Evolutionary conservation across 768 basidiomycete species (phyloP).

Genomic region (Asterophora lycoperdoides): DNA sequence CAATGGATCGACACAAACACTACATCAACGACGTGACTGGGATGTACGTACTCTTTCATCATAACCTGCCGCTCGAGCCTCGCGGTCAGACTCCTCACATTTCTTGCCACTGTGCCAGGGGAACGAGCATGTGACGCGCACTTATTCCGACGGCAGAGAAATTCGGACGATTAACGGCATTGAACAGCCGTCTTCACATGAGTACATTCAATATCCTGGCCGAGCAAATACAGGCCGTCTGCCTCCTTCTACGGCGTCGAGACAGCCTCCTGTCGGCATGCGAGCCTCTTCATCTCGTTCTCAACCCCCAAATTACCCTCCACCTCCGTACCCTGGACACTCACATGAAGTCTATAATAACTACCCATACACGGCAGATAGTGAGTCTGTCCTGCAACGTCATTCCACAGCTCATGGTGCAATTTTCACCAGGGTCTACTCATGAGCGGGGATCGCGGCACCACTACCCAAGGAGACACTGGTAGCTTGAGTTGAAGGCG

Average conservation of each 20-base stretch:
- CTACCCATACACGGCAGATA: slow-evolving; percentile 1
- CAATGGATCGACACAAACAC: slow-evolving; percentile 66
- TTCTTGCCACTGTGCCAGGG: slow-evolving; percentile 61
- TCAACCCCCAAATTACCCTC: slow-evolving; percentile 21
- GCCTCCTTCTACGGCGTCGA: slow-evolving; percentile 16
- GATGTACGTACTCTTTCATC: slow-evolving; percentile 39
- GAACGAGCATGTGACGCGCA: slow-evolving; percentile 67
- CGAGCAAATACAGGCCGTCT: slow-evolving; percentile 13
- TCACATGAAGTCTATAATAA: slow-evolving; percentile 8
- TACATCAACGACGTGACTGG: slow-evolving; percentile 50
- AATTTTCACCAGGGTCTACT: background rate
- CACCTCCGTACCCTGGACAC: slow-evolving; percentile 21
- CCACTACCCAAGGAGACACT: background rate
- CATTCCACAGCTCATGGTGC: background rate
- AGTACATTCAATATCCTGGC: slow-evolving; percentile 22
- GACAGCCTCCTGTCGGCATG: slow-evolving; percentile 15
- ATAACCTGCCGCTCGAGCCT: slow-evolving; percentile 1
- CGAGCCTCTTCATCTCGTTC: slow-evolving; percentile 14
- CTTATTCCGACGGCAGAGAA: slow-evolving; percentile 63
- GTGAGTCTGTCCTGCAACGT: background rate
- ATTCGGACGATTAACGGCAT: slow-evolving; percentile 66
- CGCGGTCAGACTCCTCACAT: too few species aligned
- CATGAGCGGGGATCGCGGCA: background rate
- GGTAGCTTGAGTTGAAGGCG: background rate
- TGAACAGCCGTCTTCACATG: slow-evolving; percentile 35